Evolutionary conservation across 129 eudicot species (phyloP).

Genomic region (Logfia minima): DNA sequence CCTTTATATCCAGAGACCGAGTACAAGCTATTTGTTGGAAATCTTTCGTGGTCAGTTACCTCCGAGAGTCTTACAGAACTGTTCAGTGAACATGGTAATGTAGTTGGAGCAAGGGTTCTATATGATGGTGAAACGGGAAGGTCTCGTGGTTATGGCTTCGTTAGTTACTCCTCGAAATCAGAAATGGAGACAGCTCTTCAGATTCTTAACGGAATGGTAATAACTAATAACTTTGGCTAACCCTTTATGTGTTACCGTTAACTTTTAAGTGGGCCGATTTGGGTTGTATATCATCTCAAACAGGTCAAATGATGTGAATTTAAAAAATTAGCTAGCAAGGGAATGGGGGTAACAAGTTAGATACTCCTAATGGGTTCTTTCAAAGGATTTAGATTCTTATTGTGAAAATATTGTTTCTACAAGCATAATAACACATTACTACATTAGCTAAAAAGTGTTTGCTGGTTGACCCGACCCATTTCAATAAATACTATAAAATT

Average conservation of each 20-base stretch:
- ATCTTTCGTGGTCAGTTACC: slow-evolving; percentile 80
- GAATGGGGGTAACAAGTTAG: too few species aligned
- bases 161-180: slow-evolving; percentile 52
- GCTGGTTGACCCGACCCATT: too few species aligned
- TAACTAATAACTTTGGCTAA: slow-evolving; percentile 7
- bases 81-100: slow-evolving; percentile 67
- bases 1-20: slow-evolving; percentile 88
- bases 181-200: slow-evolving; percentile 83
- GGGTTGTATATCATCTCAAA: neutral
- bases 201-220: slow-evolving; percentile 74
- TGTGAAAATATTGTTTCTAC: too few species aligned
- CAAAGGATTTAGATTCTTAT: too few species aligned
- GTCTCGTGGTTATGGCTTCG: slow-evolving; percentile 95
- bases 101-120: slow-evolving; percentile 87
- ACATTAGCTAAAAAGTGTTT: too few species aligned
- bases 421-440: too few species aligned
- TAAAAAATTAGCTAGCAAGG: too few species aligned
- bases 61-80: slow-evolving; percentile 63
- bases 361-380: too few species aligned
- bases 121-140: slow-evolving; percentile 92
- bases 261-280: neutral
- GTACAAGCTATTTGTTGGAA: slow-evolving; percentile 81
- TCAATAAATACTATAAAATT: too few species aligned
- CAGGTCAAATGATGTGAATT: too few species aligned
- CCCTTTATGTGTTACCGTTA: neutral